Evolutionary conservation across 208 protist genomes (phyloP).

Genomic region (Acanthamoeba triangularis): DNA sequence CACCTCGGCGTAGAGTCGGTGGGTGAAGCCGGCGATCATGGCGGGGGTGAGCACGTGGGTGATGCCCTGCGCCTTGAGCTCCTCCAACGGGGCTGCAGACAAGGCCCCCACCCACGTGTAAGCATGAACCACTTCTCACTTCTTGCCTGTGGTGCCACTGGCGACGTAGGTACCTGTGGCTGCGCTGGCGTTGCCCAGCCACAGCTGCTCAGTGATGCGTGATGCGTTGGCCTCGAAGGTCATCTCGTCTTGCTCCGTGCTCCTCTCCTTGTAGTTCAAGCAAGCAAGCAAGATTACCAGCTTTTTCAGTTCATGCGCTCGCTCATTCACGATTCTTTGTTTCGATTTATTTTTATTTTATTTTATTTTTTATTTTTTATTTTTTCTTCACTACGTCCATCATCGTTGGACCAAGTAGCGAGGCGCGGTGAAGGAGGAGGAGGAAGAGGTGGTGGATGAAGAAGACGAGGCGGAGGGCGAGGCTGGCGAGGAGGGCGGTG

Average conservation of each 20-base stretch:
- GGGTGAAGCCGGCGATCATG: slow-evolving; percentile 24
- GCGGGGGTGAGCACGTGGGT: slow-evolving; percentile 40
- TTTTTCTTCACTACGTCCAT: no score
- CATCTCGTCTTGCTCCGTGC: not conserved
- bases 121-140: not conserved
- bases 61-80: slow-evolving; percentile 10
- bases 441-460: no score
- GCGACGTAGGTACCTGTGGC: not conserved
- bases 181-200: not conserved
- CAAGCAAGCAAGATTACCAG: no score
- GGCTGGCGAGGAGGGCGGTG: not conserved
- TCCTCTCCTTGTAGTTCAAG: no score
- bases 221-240: not conserved
- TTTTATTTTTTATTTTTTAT: no score
- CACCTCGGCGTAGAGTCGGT: not conserved
- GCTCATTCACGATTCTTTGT: no score
- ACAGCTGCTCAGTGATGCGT: not conserved
- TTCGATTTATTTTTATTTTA: no score
- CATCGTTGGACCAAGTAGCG: not conserved
- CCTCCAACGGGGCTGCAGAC: slow-evolving; percentile 41
- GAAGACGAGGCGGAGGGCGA: no score
- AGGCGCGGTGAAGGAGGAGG: not conserved
- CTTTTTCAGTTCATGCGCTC: no score
- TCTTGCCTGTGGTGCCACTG: not conserved
- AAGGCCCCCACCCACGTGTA: no score